Evolutionary conservation across 768 basidiomycete genomes (phyloP).

Genomic region (Mycena capillaripes): DNA sequence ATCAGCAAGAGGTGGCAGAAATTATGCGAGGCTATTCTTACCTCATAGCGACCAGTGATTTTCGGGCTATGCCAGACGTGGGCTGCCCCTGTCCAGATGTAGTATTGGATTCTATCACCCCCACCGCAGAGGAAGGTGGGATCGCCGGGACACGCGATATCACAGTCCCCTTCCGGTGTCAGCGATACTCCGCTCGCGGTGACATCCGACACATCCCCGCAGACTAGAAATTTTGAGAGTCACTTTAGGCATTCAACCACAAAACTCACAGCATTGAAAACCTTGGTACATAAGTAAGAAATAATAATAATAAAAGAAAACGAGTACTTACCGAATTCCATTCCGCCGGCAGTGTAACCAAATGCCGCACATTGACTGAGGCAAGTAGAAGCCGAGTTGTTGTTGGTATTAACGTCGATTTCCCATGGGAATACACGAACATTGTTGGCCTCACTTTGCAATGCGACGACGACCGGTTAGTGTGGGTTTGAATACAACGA

Average conservation of each 20-base stretch:
- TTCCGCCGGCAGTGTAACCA: conserved; percentile 79
- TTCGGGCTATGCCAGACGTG: conserved; percentile 76
- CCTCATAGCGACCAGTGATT: conserved; percentile 81
- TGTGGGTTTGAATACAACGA: neutral
- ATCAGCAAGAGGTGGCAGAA: neutral
- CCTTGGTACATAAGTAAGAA: no score
- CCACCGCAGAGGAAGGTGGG: conserved; percentile 79
- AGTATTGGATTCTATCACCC: conserved; percentile 65
- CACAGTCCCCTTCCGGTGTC: conserved; percentile 55
- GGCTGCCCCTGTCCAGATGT: conserved; percentile 66
- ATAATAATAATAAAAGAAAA: no score
- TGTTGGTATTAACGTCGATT: conserved; percentile 67
- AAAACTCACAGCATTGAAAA: conserved; percentile 71
- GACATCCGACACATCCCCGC: conserved; percentile 77
- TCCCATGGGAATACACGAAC: conserved; percentile 72
- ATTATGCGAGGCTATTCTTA: conserved; percentile 44
- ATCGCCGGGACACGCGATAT: conserved; percentile 76
- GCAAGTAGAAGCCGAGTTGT: conserved; percentile 77
- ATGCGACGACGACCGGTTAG: neutral
- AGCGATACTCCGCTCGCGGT: conserved; percentile 38
- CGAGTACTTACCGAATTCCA: conserved; percentile 53
- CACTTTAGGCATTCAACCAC: neutral
- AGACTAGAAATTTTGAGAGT: conserved; percentile 59
- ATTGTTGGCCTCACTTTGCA: conserved; percentile 65
- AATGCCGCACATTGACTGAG: conserved; percentile 77